Evolutionary conservation across 257 asterid species (phyloP), one percentile per base, ranked within the genome.

Genomic region (Solanum sejunctum): DNA sequence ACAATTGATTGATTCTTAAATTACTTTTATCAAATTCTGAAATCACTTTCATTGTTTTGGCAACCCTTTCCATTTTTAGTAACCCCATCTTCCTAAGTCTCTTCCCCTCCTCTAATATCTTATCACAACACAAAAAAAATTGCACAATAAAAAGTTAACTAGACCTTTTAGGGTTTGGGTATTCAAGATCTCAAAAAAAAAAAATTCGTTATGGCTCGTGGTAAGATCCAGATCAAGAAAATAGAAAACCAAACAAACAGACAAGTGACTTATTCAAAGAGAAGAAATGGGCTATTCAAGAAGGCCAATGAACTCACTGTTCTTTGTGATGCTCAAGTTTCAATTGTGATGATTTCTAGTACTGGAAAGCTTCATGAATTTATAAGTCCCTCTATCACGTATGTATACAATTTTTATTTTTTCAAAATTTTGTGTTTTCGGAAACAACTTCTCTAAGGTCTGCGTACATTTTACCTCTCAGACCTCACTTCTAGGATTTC

Each of bases 231-330:
- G 98, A 96, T 96, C 93, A 96, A 88, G 97, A 92, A 89, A 66
- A 96, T 96, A 32, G 99, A 96, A 90, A 96, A 96, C 91, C 98
- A 95, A 70, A 96, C 99, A 1, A 96, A 96, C 90, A 89, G 98
- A 88, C 99, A 96, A 83, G 99, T 95, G 69, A 95, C 99, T 26
- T 96, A 96, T 84, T 96, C 99, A 55, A 96, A 96, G 99, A 92
- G 99, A 45, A 90, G 98, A 90, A 96, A 95, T 86, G 99, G 98
- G 61, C 91, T 96, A 3, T 93, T 96, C 95, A 96, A 95, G 92
- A 96, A 96, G 83, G 98, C 99, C 17, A 95, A 92, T 64, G 98
- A 96, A 72, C 97, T 96, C 7, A 92, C 98, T 15, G 99, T 96
- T 85, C 94, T 96, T 39, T 96, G 99, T 57, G 99, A 96, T 88